Evolutionary conservation across 108 stramenopile genomes (phyloP), one percentile per base, ranked within the genome.

Genomic region (Epithemia pelagica): DNA sequence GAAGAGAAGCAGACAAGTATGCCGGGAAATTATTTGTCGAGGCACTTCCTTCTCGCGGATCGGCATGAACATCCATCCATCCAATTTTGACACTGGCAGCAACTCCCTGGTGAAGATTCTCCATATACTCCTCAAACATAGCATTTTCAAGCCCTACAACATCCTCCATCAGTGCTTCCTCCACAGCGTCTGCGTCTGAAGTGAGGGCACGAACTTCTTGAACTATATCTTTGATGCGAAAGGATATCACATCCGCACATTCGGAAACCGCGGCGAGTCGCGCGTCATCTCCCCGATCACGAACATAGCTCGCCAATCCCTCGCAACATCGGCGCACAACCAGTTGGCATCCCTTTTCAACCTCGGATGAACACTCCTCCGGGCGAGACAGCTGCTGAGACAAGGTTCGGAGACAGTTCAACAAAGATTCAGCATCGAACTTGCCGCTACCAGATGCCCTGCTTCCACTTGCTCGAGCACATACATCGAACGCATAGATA

Each of bases 401-500:
- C 20, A 94, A 72, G 28, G 81, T 90, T 52, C 78, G 82, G 25
- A 94, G 76, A 59, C 86, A 87, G 2, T 70, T 59, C 31, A 90
- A 52, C 21, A 94, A 69, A 22, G 89, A 72, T 30, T 89, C 89
- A 20, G 86, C 88, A 74, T 94, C 92, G 66, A 94, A 94, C 24
- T 76, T 78, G 32, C 92, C 92, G 57, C 82, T 87, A 21, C 92
- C 89, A 24, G 86, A 84, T n/a, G 92, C 92, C 30, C 84, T 66
- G 30, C 74, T 82, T 21, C 84, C 76, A 52, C 86, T 87, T 52
- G 82, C 84, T 28, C 89, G 74, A 26, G 86, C 80, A 63, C 92
- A 94, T 51, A 86, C 78, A 74, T 94, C 92, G 73, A 94, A 94
- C 2, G 92, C 86, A 66, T 87, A 90, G 28, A 94, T 94, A 68